A percentile compares a stretch with the other conserved stretches of the same genome.
Conservation (phyloP, 208 protist species). For the Perkinsela sp. region DNA sequence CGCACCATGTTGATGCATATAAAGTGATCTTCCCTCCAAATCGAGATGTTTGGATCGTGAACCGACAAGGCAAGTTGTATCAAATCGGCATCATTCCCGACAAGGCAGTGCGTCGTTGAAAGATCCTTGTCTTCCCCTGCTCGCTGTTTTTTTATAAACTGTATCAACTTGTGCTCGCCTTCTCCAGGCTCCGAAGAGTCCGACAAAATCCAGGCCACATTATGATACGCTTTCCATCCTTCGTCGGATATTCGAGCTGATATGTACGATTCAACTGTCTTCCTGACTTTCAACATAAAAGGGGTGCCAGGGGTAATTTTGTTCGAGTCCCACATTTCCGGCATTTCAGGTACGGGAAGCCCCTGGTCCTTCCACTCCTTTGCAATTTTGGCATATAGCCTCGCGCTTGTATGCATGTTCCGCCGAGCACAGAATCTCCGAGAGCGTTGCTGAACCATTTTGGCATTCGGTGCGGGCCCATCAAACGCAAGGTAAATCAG, state of each 20-base stretch:
- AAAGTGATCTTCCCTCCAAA: conserved; percentile 44
- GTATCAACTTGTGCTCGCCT: conserved; percentile 69
- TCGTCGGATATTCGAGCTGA: conserved; percentile 10
- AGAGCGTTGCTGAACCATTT: conserved; percentile 99
- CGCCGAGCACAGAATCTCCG: too few species aligned
- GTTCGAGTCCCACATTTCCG: conserved; percentile 77
- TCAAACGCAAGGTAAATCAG: conserved; percentile 87
- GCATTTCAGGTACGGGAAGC: conserved; percentile 2
- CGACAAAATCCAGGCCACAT: conserved; percentile 67
- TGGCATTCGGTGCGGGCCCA: conserved; percentile 91
- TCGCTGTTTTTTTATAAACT: conserved; percentile 53
- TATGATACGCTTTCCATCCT: conserved; percentile 30
- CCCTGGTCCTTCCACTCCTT: not conserved
- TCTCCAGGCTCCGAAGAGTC: conserved; percentile 81
- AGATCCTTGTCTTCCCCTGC: conserved; percentile 12
- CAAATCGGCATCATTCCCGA: conserved; percentile 92
- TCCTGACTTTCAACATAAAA: conserved; percentile 82
- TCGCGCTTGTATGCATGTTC: conserved; percentile 28
- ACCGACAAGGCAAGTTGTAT: conserved; percentile 83
- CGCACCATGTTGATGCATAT: conserved; percentile 2
- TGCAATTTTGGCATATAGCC: not conserved
- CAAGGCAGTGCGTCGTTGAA: conserved; percentile 65
- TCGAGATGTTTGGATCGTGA: conserved; percentile 70
- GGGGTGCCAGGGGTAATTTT: conserved; percentile 91
- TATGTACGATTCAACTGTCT: conserved; percentile 43